These are phyloP conservation scores for Cyclostephanos tholiformis DNA, from an alignment of 108 stramenopile species.

Conservation along the genomic window DNA sequence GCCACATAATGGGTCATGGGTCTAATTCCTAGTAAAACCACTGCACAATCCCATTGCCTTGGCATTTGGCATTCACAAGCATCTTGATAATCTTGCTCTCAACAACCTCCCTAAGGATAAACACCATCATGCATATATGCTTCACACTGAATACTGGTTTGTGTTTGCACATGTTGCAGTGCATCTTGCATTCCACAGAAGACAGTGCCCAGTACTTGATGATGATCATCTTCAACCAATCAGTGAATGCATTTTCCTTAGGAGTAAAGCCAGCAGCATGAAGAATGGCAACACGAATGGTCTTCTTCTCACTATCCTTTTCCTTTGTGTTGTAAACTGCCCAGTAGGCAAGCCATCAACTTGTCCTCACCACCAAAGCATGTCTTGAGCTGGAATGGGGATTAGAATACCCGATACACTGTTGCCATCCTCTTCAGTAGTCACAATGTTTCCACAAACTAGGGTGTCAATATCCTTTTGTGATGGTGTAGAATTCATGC, in stretches of 20 bases:
- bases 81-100: not conserved
- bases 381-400: not conserved
- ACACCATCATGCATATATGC: not conserved
- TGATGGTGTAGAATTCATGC: too few species aligned
- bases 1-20: not conserved
- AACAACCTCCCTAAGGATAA: conserved; percentile 1
- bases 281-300: not conserved
- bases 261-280: not conserved
- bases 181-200: not conserved
- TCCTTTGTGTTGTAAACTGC: not conserved
- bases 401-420: conserved; percentile 2
- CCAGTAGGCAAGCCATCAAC: not conserved
- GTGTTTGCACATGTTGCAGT: conserved; percentile 3
- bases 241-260: not conserved
- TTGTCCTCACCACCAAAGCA: conserved; percentile 2
- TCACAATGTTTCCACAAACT: too few species aligned
- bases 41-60: not conserved
- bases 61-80: not conserved
- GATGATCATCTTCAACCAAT: not conserved
- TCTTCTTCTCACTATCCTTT: not conserved
- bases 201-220: conserved; percentile 5
- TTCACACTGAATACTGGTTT: not conserved
- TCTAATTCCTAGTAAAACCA: not conserved
- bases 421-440: too few species aligned
- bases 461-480: too few species aligned